Evolutionary conservation across 2,329 filamentous ascomycete species (phyloP).

Genomic region (Epichloe uncinata): DNA sequence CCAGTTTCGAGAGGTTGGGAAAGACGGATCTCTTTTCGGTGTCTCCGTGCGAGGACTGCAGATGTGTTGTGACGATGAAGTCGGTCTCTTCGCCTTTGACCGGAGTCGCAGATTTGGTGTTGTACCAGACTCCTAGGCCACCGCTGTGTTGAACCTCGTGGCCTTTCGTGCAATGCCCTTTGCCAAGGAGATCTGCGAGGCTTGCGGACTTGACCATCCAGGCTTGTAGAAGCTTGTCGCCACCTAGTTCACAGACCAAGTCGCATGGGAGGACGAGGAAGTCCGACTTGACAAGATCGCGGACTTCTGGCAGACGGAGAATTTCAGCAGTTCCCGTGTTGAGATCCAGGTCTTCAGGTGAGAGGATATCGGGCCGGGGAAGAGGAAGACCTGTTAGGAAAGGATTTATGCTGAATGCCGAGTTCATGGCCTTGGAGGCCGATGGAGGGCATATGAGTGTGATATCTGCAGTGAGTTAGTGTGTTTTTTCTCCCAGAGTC

Average conservation of each 20-base stretch:
- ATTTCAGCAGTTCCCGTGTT: constrained; percentile 86
- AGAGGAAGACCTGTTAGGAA: constrained; percentile 60
- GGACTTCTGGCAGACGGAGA: constrained; percentile 70
- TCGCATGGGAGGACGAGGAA: constrained; percentile 91
- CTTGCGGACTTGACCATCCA: constrained; percentile 82
- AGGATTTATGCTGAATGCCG: constrained; percentile 65
- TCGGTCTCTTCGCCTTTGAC: constrained; percentile 89
- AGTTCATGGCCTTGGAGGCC: constrained; percentile 52
- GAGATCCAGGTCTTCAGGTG: constrained; percentile 62
- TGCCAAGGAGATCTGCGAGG: constrained; percentile 46
- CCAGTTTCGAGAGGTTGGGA: constrained; percentile 58
- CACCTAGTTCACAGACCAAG: constrained; percentile 77
- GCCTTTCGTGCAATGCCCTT: constrained; percentile 25
- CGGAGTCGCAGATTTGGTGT: constrained; percentile 60
- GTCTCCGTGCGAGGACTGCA: constrained; percentile 38
- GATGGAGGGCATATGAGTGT: constrained; percentile 51
- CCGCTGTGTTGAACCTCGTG: constrained; percentile 44
- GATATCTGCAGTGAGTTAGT: constrained; percentile 32
- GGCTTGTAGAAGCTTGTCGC: constrained; percentile 69
- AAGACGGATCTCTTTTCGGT: constrained; percentile 47
- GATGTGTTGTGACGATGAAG: constrained; percentile 67
- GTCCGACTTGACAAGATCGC: constrained; percentile 64
- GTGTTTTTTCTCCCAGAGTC: too few relatives aligned
- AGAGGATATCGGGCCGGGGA: constrained; percentile 64
- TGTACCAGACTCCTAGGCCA: constrained; percentile 82